Percentiles rank a stretch among this genome's conserved stretches.
phyloP scores from a whole-genome alignment of 306 rosid genomes.

The Ochetophila trinervis region DNA sequence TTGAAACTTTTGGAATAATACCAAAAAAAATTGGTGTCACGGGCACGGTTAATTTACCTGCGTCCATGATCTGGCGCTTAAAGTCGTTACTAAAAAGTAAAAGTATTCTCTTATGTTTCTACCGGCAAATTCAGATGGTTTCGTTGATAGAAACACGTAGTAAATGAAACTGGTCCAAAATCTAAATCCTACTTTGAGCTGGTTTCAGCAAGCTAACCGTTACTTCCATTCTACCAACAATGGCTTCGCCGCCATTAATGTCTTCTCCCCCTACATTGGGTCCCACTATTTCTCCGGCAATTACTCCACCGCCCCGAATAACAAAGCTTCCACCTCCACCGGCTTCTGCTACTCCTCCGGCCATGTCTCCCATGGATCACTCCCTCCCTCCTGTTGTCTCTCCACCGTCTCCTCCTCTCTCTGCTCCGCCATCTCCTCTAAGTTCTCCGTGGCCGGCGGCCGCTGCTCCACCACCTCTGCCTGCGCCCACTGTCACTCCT shows the following conservation, averaged over 20 bases:
- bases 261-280: conserved; percentile 5
- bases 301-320: neutral
- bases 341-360: neutral
- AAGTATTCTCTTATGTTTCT: neutral
- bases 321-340: conserved; percentile 1
- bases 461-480: conserved; percentile 3
- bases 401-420: neutral
- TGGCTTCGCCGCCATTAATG: conserved; percentile 21
- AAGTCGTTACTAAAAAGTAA: neutral
- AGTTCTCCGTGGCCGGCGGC: neutral
- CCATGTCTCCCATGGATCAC: conserved; percentile 10
- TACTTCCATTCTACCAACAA: neutral
- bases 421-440: neutral
- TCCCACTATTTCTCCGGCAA: conserved; percentile 26
- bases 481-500: neutral
- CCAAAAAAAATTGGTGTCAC: conserved; percentile 10
- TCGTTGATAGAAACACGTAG: neutral
- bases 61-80: neutral
- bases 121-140: neutral
- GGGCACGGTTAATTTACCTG: neutral
- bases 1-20: neutral
- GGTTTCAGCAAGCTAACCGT: neutral
- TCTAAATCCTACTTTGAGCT: neutral
- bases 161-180: neutral
- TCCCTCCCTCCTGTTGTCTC: conserved; percentile 7